A percentile compares a stretch with the other conserved stretches of the same genome.
These are phyloP conservation scores for Fragaria iinumae DNA, from an alignment of 306 rosid genomes.

Conservation along the genomic window DNA sequence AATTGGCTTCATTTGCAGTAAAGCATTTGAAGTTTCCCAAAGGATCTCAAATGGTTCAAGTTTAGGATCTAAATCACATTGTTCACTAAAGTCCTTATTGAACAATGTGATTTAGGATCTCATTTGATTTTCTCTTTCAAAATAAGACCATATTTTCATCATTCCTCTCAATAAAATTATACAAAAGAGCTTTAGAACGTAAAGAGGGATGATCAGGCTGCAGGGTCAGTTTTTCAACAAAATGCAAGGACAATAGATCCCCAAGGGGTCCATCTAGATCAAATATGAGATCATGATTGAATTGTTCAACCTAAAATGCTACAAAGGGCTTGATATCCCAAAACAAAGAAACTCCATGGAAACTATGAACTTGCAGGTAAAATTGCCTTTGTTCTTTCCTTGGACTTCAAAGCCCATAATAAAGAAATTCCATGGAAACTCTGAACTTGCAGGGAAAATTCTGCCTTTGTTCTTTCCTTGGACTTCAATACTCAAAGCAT, in stretches of 20 bases:
- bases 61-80: background rate
- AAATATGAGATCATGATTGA: conserved; percentile 6
- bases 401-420: background rate
- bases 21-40: background rate
- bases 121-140: conserved; percentile 5
- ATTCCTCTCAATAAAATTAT: conserved; percentile 10
- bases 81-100: too few relatives aligned
- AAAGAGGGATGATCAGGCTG: conserved; percentile 12
- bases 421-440: background rate
- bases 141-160: conserved; percentile 16
- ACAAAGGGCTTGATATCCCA: background rate
- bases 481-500: background rate
- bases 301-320: conserved; percentile 12
- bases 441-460: conserved; percentile 8
- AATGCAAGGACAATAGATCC: conserved; percentile 1
- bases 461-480: conserved; percentile 8
- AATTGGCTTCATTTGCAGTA: background rate
- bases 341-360: background rate
- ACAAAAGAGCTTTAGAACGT: background rate
- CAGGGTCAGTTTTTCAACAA: conserved; percentile 1
- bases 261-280: conserved; percentile 1
- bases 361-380: background rate
- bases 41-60: background rate
- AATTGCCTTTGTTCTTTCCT: background rate
- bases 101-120: too few relatives aligned